A percentile compares a stretch with the other conserved stretches of the same genome.
Conservation (phyloP, 805 yeast species). For the Vanderwaltozyma tropicalis region DNA sequence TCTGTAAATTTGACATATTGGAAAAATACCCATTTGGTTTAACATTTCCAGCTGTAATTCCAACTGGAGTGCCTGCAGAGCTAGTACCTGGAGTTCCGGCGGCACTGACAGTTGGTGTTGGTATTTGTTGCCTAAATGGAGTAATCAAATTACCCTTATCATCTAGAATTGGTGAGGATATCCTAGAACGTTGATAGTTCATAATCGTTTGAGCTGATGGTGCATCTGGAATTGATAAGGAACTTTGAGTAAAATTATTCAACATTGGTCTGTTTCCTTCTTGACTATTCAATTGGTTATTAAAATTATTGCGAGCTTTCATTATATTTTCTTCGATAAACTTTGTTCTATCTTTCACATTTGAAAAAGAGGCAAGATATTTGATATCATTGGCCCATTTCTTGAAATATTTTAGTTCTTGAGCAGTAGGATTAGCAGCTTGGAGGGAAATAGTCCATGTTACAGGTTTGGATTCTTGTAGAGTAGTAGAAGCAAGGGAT, state of each 20-base stretch:
- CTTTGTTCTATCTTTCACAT: conserved; percentile 40
- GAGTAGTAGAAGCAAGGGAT: not conserved
- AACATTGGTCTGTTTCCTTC: not conserved
- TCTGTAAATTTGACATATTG: not conserved
- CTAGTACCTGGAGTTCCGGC: not conserved
- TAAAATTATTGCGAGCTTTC: not conserved
- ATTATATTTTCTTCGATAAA: conserved; percentile 29
- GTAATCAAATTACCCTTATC: conserved; percentile 29
- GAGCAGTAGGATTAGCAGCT: conserved; percentile 33
- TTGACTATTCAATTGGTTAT: not conserved
- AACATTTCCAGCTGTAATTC: too few relatives aligned
- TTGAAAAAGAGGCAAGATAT: conserved; percentile 39
- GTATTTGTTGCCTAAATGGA: conserved; percentile 1
- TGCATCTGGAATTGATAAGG: not conserved
- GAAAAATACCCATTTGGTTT: too few relatives aligned
- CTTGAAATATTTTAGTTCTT: conserved; percentile 32
- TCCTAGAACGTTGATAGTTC: conserved; percentile 10
- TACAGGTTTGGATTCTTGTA: conserved; percentile 5
- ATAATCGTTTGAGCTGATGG: not conserved
- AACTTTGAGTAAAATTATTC: conserved; percentile 5
- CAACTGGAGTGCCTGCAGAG: conserved; percentile 2
- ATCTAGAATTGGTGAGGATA: conserved; percentile 30
- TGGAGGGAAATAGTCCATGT: conserved; percentile 23
- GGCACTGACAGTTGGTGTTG: conserved; percentile 1
- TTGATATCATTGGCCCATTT: conserved; percentile 48